Conservation (phyloP, 768 basidiomycete genomes). For the Boletus subparvulus region DNA sequence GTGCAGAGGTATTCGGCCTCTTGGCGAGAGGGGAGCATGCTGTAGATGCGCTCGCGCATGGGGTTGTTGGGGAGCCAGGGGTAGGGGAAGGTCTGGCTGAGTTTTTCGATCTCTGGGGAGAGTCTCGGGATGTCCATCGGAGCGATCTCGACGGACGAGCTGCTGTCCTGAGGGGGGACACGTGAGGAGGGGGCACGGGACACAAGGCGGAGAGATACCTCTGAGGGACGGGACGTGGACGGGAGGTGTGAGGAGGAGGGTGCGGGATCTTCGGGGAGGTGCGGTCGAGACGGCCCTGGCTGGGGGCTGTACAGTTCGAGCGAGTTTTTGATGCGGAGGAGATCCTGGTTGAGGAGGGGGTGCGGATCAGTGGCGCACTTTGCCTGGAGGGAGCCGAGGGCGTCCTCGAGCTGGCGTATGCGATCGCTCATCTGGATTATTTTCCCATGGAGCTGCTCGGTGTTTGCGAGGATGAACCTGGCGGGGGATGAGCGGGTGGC, state of each 20-base stretch:
- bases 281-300: not conserved
- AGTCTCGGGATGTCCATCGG: constrained; percentile 19
- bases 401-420: constrained; percentile 63
- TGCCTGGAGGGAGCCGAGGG: constrained; percentile 53
- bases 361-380: constrained; percentile 43
- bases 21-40: constrained; percentile 56
- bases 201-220: constrained; percentile 14
- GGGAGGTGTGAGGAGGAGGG: constrained; percentile 16
- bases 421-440: constrained; percentile 61
- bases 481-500: constrained; percentile 13
- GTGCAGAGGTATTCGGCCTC: constrained; percentile 62
- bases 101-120: constrained; percentile 39
- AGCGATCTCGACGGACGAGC: constrained; percentile 25
- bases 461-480: constrained; percentile 68
- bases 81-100: constrained; percentile 69
- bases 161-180: constrained; percentile 19
- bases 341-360: constrained; percentile 57
- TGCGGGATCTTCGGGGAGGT: constrained; percentile 9
- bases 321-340: constrained; percentile 63
- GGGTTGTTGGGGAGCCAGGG: constrained; percentile 64
- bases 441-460: constrained; percentile 64
- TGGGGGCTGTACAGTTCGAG: constrained; percentile 57
- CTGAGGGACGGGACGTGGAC: constrained; percentile 19
- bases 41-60: constrained; percentile 62
- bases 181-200: not conserved